Conservation (phyloP, 257 asterid genomes). For the Solanum chmielewskii region DNA sequence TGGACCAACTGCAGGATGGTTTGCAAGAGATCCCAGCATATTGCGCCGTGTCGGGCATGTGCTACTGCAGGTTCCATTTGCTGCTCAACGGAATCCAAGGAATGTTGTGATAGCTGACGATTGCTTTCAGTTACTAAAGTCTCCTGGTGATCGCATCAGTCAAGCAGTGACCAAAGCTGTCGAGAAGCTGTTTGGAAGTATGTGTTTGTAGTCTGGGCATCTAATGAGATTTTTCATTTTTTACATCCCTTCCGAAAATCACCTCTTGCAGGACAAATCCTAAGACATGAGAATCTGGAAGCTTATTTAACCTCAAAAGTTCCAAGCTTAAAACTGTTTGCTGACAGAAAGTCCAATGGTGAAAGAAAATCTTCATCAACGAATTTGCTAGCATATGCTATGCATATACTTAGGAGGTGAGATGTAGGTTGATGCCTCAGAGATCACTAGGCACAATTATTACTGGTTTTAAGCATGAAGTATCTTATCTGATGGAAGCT, state of each 20-base stretch:
- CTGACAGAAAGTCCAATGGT: slow-evolving; percentile 39
- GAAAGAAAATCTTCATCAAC: slow-evolving; percentile 36
- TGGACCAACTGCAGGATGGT: slow-evolving; percentile 61
- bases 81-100: slow-evolving; percentile 67
- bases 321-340: slow-evolving; percentile 61
- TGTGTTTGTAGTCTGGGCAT: slow-evolving; percentile 3
- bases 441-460: neutral
- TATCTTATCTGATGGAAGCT: neutral
- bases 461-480: neutral
- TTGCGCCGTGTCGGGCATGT: slow-evolving; percentile 90
- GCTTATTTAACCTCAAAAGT: slow-evolving; percentile 61
- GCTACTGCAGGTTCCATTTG: slow-evolving; percentile 74
- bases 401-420: slow-evolving; percentile 76
- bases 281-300: slow-evolving; percentile 69
- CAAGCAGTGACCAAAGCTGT: slow-evolving; percentile 57
- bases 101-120: slow-evolving; percentile 75
- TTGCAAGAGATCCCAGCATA: slow-evolving; percentile 72
- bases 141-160: slow-evolving; percentile 43
- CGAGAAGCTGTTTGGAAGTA: slow-evolving; percentile 88
- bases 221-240: neutral
- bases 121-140: slow-evolving; percentile 50
- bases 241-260: slow-evolving; percentile 13
- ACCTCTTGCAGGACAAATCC: slow-evolving; percentile 72
- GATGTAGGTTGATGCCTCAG: slow-evolving; percentile 2
- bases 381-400: slow-evolving; percentile 37